Evolutionary conservation across 768 basidiomycete genomes (phyloP), one percentile per base, ranked within the genome.

Genomic region (Boletus rufocinnamomeus): DNA sequence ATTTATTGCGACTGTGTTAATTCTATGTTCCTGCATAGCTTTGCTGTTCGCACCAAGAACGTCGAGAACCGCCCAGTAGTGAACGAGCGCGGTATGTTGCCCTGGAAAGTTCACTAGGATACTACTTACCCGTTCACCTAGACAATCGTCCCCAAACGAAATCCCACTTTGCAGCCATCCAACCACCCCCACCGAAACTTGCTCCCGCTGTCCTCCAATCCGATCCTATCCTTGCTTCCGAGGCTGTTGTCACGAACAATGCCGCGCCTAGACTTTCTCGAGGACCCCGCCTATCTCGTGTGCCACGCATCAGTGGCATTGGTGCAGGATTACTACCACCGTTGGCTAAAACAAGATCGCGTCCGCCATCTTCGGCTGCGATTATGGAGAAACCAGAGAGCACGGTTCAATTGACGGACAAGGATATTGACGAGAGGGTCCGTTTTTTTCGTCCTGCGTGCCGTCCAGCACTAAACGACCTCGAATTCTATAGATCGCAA

Each of bases 11-110:
- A 23, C 25, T 34, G 37, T 32, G 34, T 35, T 57, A 14, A 56
- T 54, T 49, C 21, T 19, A 21, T 9, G 40, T 19, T n/a, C 49
- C 49, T 43, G 76, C 13, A 11, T 64, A 84, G 91, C 69, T 94
- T 93, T 65, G 91, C 90, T 16, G 85, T 86, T 38, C 82, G 89
- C 40, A 91, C 93, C 21, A 92, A 92, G 80, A 89, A 93, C 63
- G 76, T 95, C 3, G 91, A 93, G 76, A 94, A 93, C 68, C 87
- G 85, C 59, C 87, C 88, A 2, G 83, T 87, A 25, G 79, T 92
- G 28, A 90, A 92, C 62, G 88, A 92, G 64, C 85, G 84, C 61
- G 89, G 91, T 87, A 66, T 16, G 78, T 71, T 52, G 17, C 44
- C 32, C 46, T 32, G n/a, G 28, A 44, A 57, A 11, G 3, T 6